Percentiles rank a stretch among this genome's conserved stretches.
phyloP scores from a whole-genome alignment of 371 early-diverging fungal species.

The Coemansia sp. region DNA sequence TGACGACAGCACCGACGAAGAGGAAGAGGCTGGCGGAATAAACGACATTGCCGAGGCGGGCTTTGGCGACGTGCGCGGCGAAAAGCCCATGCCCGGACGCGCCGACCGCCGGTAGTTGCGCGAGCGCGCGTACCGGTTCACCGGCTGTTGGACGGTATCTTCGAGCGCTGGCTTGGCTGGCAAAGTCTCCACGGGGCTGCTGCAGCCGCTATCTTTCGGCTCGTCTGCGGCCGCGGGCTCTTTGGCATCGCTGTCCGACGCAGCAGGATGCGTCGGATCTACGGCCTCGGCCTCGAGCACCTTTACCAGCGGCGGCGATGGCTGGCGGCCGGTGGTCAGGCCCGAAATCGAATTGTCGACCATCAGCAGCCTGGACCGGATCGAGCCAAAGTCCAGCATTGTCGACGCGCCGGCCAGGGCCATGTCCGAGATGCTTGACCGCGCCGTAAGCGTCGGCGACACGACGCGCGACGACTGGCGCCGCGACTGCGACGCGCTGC shows the following conservation, averaged over 20 bases:
- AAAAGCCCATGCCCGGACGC: conserved; percentile 9
- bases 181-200: neutral
- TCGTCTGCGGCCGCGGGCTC: neutral
- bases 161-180: too few relatives aligned
- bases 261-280: too few relatives aligned
- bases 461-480: conserved; percentile 28
- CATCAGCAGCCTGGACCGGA: conserved; percentile 9
- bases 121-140: conserved; percentile 4
- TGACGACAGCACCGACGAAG: too few relatives aligned
- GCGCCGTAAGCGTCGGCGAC: conserved; percentile 33
- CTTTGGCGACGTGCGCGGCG: conserved; percentile 9
- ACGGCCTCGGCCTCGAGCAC: neutral
- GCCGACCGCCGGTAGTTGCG: conserved; percentile 19
- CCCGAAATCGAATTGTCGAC: conserved; percentile 15
- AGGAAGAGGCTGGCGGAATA: conserved; percentile 7
- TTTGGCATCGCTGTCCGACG: too few relatives aligned
- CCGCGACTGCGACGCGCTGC: conserved; percentile 15
- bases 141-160: too few relatives aligned
- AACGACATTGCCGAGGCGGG: conserved; percentile 5
- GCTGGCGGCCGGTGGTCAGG: conserved; percentile 7
- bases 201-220: neutral
- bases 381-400: conserved; percentile 1
- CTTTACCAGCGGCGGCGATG: neutral
- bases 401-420: neutral
- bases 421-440: conserved; percentile 43